Conservation (phyloP, 2,329 filamentous ascomycete species). For the Penicillium sp. region DNA sequence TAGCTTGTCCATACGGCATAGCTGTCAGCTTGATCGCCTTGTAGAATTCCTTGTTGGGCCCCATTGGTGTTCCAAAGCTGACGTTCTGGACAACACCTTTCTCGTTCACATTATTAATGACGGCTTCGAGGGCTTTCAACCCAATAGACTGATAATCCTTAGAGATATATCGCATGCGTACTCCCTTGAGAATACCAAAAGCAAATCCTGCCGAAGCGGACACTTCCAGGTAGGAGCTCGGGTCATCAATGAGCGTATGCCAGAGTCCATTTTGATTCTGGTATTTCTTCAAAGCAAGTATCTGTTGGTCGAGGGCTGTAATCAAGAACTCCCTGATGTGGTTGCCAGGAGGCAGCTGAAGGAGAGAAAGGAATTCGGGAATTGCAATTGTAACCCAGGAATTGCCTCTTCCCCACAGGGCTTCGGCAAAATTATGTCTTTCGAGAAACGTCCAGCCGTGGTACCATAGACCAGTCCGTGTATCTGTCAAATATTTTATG, state of each 20-base stretch:
- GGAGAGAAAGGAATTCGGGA: constrained; percentile 9
- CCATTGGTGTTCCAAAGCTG: constrained; percentile 8
- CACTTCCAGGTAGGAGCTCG: constrained; percentile 4
- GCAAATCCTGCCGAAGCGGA: constrained; percentile 8
- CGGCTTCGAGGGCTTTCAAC: constrained; percentile 1
- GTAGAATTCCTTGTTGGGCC: constrained; percentile 4
- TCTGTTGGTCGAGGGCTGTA: constrained; percentile 4
- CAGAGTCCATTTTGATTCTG: constrained; percentile 8
- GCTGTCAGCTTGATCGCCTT: constrained; percentile 8
- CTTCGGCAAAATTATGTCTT: constrained; percentile 8
- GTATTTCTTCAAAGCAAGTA: constrained; percentile 3
- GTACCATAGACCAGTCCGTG: constrained; percentile 2
- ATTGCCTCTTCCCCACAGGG: constrained; percentile 6
- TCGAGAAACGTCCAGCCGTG: constrained; percentile 9
- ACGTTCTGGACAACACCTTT: constrained; percentile 7
- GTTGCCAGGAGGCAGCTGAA: constrained; percentile 3
- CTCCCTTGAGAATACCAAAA: neutral
- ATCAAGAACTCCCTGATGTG: constrained; percentile 2
- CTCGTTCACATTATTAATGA: constrained; percentile 8
- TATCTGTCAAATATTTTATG: constrained; percentile 4
- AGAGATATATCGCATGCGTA: constrained; percentile 1
- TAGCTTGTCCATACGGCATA: constrained; percentile 7
- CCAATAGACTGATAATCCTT: constrained; percentile 1
- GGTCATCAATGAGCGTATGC: constrained; percentile 8
- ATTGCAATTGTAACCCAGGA: constrained; percentile 10